phyloP scores from a whole-genome alignment of 495 filamentous ascomycete genomes.

The Aspergillus homomorphus region DNA sequence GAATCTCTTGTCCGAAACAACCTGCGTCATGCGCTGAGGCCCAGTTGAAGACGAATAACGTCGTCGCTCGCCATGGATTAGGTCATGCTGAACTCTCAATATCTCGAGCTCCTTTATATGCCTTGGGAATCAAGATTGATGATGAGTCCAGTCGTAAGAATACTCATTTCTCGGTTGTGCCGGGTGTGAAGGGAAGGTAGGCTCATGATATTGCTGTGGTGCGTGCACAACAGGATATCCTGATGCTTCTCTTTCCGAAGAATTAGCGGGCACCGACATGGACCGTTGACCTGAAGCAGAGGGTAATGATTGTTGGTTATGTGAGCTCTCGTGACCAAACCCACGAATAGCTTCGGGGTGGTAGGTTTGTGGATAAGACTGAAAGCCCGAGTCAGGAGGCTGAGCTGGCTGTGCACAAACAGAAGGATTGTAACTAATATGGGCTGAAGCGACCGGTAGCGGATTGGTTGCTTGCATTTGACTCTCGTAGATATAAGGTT shows the following conservation, averaged over 20 bases:
- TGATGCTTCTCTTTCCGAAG: slow-evolving; percentile 11
- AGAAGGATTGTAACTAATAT: slow-evolving; percentile 13
- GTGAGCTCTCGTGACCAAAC: slow-evolving; percentile 13
- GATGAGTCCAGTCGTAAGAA: slow-evolving; percentile 20
- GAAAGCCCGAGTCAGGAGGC: slow-evolving; percentile 14
- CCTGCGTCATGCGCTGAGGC: neutral
- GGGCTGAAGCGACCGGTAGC: slow-evolving; percentile 14
- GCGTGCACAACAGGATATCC: slow-evolving; percentile 16
- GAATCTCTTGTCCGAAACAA: neutral
- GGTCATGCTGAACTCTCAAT: neutral
- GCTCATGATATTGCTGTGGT: slow-evolving; percentile 16
- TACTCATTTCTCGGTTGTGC: slow-evolving; percentile 11
- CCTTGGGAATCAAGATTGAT: slow-evolving; percentile 10
- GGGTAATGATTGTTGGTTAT: slow-evolving; percentile 9
- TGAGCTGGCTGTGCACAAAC: slow-evolving; percentile 1
- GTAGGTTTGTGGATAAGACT: slow-evolving; percentile 18
- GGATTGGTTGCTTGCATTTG: slow-evolving; percentile 15
- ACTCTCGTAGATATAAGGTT: slow-evolving; percentile 22
- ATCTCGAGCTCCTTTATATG: neutral
- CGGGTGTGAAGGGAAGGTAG: neutral
- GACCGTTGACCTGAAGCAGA: slow-evolving; percentile 14
- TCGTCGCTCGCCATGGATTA: neutral
- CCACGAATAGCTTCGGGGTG: slow-evolving; percentile 11
- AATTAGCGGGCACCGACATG: slow-evolving; percentile 15
- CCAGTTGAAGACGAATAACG: neutral